phyloP scores from a whole-genome alignment of 148 eudicot genomes.

The Dysphania ambrosioides region DNA sequence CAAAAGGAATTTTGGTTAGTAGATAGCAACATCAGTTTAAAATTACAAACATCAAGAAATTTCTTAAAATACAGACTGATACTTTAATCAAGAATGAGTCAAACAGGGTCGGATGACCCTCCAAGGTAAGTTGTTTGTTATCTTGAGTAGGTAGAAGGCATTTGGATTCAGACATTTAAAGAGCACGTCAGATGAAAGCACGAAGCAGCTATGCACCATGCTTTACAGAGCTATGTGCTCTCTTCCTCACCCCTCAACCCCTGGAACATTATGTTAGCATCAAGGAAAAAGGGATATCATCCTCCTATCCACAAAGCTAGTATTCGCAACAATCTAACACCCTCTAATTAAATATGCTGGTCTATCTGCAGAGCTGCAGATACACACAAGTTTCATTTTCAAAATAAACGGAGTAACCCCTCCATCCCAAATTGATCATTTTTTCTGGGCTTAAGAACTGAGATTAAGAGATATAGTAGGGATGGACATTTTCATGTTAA shows the following conservation, averaged over 20 bases:
- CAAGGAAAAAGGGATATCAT: not conserved
- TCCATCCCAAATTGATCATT: not conserved
- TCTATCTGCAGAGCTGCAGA: not conserved
- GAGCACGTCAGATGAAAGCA: no score
- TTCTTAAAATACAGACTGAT: not conserved
- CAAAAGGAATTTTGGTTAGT: not conserved
- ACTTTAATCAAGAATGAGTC: not conserved
- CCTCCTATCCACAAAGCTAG: not conserved
- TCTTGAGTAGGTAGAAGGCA: not conserved
- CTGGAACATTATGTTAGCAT: not conserved
- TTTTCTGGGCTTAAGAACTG: not conserved
- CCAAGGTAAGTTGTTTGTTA: not conserved
- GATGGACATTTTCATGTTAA: not conserved
- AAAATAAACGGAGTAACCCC: not conserved
- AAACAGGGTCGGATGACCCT: not conserved
- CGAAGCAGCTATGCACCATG: not conserved
- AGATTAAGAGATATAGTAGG: not conserved
- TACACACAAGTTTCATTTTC: not conserved
- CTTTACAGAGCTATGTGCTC: not conserved
- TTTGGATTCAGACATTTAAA: not conserved
- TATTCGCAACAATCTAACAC: not conserved
- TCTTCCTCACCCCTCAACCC: not conserved
- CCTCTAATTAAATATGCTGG: not conserved
- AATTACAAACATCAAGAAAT: not conserved
- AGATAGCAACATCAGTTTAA: not conserved